A percentile compares a stretch with the other conserved stretches of the same genome.
phyloP scores from a whole-genome alignment of 2,329 filamentous ascomycete genomes.

The Ophiostoma ips region DNA sequence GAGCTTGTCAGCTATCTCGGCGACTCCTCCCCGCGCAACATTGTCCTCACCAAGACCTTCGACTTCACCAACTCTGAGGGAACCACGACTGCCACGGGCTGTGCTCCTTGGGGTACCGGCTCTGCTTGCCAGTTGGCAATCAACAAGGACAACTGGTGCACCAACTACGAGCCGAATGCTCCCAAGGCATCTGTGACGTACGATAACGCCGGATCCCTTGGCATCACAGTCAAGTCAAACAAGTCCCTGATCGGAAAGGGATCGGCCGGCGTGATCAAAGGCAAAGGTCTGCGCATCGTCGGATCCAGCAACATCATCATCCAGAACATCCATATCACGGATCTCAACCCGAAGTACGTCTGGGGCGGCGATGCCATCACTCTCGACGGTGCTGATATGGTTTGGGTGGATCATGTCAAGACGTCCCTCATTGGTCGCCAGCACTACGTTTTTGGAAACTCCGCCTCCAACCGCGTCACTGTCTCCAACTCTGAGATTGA shows the following conservation, averaged over 20 bases:
- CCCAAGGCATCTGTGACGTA: neutral
- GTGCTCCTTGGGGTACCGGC: neutral
- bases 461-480: neutral
- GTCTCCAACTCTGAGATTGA: neutral
- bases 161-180: neutral
- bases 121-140: neutral
- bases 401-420: neutral
- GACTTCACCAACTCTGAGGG: neutral
- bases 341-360: neutral
- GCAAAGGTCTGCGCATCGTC: neutral
- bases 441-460: neutral
- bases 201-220: neutral
- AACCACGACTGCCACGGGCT: neutral
- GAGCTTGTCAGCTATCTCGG: neutral
- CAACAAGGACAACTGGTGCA: neutral
- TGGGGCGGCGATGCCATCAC: neutral
- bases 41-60: neutral
- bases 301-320: neutral
- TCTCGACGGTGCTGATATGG: neutral
- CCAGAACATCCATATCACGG: neutral
- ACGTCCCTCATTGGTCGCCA: neutral
- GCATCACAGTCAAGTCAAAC: neutral
- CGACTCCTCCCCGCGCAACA: neutral
- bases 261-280: neutral
- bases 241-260: neutral